Base-by-base conservation (phyloP, 768 basidiomycete genomes). In the Cyathus striatus region DNA sequence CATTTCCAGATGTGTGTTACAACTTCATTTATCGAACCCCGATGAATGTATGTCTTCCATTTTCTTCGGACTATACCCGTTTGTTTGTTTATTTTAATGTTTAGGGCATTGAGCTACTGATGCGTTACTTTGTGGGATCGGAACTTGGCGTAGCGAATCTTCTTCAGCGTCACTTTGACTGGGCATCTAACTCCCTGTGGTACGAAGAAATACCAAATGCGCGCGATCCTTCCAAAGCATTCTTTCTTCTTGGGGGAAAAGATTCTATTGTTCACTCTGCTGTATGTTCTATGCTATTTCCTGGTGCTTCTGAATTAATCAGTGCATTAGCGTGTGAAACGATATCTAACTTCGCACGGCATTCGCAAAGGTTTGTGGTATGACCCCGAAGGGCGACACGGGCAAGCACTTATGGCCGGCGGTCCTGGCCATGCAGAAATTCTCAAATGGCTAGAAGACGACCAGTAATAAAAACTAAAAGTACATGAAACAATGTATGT, bases 141-240 rank as follows among this genome's bases (percentile, higher is more conserved):
- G 94, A 98, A 61, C 65, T 95, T 3, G 94, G 94, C 12, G 82
- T 90, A 39, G 86, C 89, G 5, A 86, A 93, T 58, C 78, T 89
- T 43, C 72, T 96, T 35, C 86, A 84, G 51, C 74, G 88, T 21
- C 80, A 89, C 57, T 90, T 90, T 52, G 84, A 86, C 54, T 93
- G 90, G 91, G 72, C 79, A 27, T 78, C 86, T 9, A 96, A 96
- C 56, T 82, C 88, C 7, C 69, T 97, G 9, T 97, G 87, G 81
- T 88, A 79, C 47, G 89, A 93, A 61, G 87, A 94, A 53, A 91
- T 95, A 36, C 88, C 90, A 1, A 73, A 90, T 54, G 86, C 83
- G 13, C 65, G 70, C 13, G 81, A 92, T 59, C 74, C 81, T 1
- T 50, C 66, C 24, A 82, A 78, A 55, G 78, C 84, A 0, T 61